Percentiles rank a stretch among this genome's conserved stretches.
These are phyloP conservation scores for Aureobasidium sp. DNA, from an alignment of 2,329 filamentous ascomycete species.

Conservation along the genomic window DNA sequence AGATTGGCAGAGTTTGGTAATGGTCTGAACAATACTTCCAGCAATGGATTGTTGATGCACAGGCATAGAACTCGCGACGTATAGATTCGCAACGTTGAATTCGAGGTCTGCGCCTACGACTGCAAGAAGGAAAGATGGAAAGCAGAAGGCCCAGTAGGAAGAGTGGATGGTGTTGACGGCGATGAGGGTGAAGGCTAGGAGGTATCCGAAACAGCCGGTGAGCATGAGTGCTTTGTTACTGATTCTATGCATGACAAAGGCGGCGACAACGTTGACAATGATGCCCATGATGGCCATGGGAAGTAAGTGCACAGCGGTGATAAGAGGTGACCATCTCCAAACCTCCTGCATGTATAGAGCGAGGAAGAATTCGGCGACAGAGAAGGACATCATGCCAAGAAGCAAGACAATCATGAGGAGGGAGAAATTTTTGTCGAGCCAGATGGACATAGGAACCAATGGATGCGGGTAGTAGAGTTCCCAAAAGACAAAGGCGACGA, in stretches of 20 bases:
- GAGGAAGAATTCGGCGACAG: slow-evolving; percentile 55
- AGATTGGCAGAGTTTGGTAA: slow-evolving; percentile 54
- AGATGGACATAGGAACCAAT: slow-evolving; percentile 49
- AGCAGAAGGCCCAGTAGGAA: slow-evolving; percentile 60
- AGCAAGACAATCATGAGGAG: slow-evolving; percentile 52
- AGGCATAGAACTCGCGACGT: slow-evolving; percentile 60
- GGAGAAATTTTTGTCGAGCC: slow-evolving; percentile 58
- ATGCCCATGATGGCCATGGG: slow-evolving; percentile 60
- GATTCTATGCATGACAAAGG: slow-evolving; percentile 54
- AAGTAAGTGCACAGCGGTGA: slow-evolving; percentile 56
- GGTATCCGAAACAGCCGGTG: slow-evolving; percentile 41
- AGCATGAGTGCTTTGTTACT: slow-evolving; percentile 59
- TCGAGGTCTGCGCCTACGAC: slow-evolving; percentile 63
- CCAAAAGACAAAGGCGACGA: slow-evolving; percentile 56
- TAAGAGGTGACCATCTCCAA: slow-evolving; percentile 45
- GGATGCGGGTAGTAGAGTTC: slow-evolving; percentile 46
- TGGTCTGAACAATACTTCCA: slow-evolving; percentile 62
- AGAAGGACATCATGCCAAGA: slow-evolving; percentile 58
- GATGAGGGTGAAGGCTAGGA: slow-evolving; percentile 46
- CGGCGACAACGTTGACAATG: slow-evolving; percentile 56
- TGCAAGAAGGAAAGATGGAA: slow-evolving; percentile 53
- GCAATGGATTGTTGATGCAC: slow-evolving; percentile 58
- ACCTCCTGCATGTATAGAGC: slow-evolving; percentile 59
- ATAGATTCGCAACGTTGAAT: slow-evolving; percentile 68
- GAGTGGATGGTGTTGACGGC: slow-evolving; percentile 50